These are phyloP conservation scores for Artemisia tridentata DNA, from an alignment of 129 eudicot genomes.

Conservation along the genomic window DNA sequence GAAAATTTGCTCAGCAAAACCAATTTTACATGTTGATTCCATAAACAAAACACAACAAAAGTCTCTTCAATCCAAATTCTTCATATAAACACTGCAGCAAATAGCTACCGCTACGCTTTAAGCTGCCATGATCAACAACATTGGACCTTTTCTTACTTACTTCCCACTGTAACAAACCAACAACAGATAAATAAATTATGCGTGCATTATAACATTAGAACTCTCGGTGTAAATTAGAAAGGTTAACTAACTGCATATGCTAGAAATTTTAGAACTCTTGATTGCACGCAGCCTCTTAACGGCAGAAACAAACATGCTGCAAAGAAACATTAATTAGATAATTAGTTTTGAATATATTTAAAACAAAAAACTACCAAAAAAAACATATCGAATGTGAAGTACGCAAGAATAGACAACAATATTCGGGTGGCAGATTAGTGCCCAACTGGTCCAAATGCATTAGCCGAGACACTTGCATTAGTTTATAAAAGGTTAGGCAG, in stretches of 20 bases:
- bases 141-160: conserved; percentile 40
- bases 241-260: conserved; percentile 50
- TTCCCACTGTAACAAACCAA: conserved; percentile 40
- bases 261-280: conserved; percentile 76
- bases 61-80: conserved; percentile 18
- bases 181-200: background rate
- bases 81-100: conserved; percentile 33
- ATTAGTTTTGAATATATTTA: background rate
- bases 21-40: conserved; percentile 33
- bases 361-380: no score
- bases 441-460: background rate
- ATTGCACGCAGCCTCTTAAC: conserved; percentile 92
- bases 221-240: background rate
- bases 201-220: background rate
- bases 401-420: conserved; percentile 8
- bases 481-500: conserved; percentile 24
- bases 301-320: conserved; percentile 88
- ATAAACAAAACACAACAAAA: conserved; percentile 21
- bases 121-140: conserved; percentile 24
- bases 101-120: conserved; percentile 13
- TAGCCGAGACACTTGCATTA: conserved; percentile 33
- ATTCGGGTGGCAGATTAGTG: no score
- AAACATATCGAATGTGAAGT: conserved; percentile 11
- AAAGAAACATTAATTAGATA: conserved; percentile 16
- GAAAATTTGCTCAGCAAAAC: conserved; percentile 27